A percentile compares a stretch with the other conserved stretches of the same genome.
phyloP scores from a whole-genome alignment of 2,329 filamentous ascomycete genomes.

The Verticillium isaacii region DNA sequence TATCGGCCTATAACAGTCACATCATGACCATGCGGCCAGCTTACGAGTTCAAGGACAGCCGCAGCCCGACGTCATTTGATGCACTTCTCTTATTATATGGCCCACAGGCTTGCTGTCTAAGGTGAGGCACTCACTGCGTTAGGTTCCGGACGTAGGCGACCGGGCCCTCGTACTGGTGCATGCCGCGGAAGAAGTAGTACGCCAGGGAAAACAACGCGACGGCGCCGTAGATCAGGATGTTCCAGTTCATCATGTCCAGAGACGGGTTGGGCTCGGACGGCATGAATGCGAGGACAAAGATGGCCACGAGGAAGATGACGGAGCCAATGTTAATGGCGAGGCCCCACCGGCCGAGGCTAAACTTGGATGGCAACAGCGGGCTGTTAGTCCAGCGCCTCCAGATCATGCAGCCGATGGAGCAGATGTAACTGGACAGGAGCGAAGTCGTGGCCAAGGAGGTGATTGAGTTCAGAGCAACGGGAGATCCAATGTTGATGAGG shows the following conservation, averaged over 20 bases:
- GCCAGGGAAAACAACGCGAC: conserved; percentile 30
- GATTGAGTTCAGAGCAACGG: conserved; percentile 47
- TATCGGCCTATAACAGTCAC: too few relatives aligned
- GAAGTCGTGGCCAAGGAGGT: conserved; percentile 45
- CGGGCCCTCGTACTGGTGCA: conserved; percentile 8
- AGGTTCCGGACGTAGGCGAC: conserved; percentile 10
- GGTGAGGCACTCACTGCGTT: background rate
- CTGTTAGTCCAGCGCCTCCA: conserved; percentile 30
- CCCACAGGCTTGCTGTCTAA: background rate
- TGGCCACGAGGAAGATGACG: conserved; percentile 36
- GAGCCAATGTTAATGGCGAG: conserved; percentile 36
- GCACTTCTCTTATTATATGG: background rate
- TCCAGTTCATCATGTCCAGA: conserved; percentile 44
- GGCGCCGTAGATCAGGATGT: conserved; percentile 34
- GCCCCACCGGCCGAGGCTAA: conserved; percentile 34
- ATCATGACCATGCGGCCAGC: too few relatives aligned
- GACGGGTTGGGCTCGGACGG: conserved; percentile 31
- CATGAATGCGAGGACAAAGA: conserved; percentile 45
- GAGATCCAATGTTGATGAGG: conserved; percentile 47
- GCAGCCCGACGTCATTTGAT: background rate
- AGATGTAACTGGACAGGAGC: conserved; percentile 46
- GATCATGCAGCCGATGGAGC: conserved; percentile 39
- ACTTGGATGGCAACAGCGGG: conserved; percentile 14
- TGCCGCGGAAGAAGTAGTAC: conserved; percentile 29
- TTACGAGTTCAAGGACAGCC: too few relatives aligned